A percentile compares a stretch with the other conserved stretches of the same genome.
phyloP scores from a whole-genome alignment of 2,329 filamentous ascomycete genomes.

The Trichoderma breve region DNA sequence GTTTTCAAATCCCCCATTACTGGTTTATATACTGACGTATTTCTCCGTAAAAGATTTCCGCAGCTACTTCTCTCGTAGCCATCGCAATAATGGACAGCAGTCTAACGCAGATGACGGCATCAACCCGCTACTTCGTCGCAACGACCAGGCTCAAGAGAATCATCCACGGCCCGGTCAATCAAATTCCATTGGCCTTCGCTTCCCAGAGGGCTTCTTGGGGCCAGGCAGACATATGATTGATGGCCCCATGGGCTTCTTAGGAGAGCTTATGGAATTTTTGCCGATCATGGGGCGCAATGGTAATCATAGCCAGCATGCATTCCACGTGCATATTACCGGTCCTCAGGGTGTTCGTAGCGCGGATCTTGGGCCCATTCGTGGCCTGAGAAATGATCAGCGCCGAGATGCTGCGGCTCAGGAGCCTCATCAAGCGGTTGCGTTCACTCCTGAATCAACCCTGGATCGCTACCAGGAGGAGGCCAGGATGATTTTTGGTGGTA shows the following conservation, averaged over 20 bases:
- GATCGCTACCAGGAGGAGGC: conserved; percentile 88
- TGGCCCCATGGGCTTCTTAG: conserved; percentile 54
- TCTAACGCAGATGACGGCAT: conserved; percentile 72
- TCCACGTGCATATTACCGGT: conserved; percentile 60
- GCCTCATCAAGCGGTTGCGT: conserved; percentile 72
- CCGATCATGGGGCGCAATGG: conserved; percentile 46
- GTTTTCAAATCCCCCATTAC: neutral
- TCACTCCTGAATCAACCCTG: conserved; percentile 68
- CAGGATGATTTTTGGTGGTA: conserved; percentile 74
- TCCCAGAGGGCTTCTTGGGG: conserved; percentile 47
- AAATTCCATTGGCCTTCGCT: conserved; percentile 54
- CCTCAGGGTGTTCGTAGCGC: conserved; percentile 46
- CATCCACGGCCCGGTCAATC: conserved; percentile 49
- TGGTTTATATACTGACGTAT: neutral
- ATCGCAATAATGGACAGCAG: conserved; percentile 53
- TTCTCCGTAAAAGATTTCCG: conserved; percentile 44
- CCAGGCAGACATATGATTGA: conserved; percentile 41
- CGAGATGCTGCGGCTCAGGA: conserved; percentile 52
- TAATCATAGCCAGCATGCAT: conserved; percentile 44
- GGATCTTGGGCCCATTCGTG: conserved; percentile 46
- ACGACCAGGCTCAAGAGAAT: conserved; percentile 43
- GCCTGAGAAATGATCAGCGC: conserved; percentile 47
- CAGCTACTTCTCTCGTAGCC: conserved; percentile 49
- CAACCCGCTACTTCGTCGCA: conserved; percentile 80
- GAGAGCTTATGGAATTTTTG: conserved; percentile 55